These are phyloP conservation scores for Rhododendron williamsianum DNA, from an alignment of 148 eudicot species.

Conservation along the genomic window DNA sequence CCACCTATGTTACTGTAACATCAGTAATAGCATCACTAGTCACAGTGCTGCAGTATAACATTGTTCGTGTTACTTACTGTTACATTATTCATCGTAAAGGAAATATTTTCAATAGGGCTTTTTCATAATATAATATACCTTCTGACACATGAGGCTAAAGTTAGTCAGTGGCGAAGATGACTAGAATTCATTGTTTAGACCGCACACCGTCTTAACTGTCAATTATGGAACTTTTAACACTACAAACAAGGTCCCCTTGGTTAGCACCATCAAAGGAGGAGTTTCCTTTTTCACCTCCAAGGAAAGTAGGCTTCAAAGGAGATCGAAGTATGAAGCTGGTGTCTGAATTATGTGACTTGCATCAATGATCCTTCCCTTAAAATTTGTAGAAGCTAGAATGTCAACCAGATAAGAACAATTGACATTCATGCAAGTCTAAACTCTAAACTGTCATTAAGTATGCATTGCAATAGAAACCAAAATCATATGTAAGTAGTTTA, in stretches of 20 bases:
- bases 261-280: neutral
- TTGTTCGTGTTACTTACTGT: neutral
- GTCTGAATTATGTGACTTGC: neutral
- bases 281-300: neutral
- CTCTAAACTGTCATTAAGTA: neutral
- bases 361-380: neutral
- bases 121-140: neutral
- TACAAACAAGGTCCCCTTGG: neutral
- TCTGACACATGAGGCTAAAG: neutral
- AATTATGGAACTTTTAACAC: neutral
- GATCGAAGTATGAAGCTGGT: neutral
- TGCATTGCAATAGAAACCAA: neutral
- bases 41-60: neutral
- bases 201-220: neutral
- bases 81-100: neutral
- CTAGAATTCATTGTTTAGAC: neutral
- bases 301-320: neutral
- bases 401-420: neutral
- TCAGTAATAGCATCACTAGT: neutral
- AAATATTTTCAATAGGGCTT: neutral
- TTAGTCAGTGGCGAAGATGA: neutral
- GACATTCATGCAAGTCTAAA: neutral
- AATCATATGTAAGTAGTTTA: neutral
- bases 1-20: neutral
- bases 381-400: neutral